Evolutionary conservation across 2,329 filamentous ascomycete genomes (phyloP).

Genomic region (Ilyonectria destructans): DNA sequence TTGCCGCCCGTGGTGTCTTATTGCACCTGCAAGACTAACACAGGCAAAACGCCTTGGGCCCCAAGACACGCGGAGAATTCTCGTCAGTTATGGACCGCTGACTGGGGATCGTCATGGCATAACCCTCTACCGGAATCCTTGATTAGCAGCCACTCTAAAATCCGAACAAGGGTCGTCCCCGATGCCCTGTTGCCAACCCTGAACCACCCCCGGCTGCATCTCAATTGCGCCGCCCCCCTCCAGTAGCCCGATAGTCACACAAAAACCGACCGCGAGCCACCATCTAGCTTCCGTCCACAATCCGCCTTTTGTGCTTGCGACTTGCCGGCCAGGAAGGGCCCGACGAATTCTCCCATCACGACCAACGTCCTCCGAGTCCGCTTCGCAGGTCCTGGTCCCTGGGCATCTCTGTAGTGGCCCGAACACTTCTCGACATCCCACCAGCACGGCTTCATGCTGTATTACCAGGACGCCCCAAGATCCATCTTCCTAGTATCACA

Average conservation of each 20-base stretch:
- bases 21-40: slow-evolving; percentile 47
- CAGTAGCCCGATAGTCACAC: slow-evolving; percentile 63
- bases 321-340: slow-evolving; percentile 47
- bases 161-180: slow-evolving; percentile 55
- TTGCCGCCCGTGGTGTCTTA: slow-evolving; percentile 47
- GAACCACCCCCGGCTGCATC: slow-evolving; percentile 61
- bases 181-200: slow-evolving; percentile 58
- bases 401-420: slow-evolving; percentile 63
- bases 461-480: slow-evolving; percentile 63
- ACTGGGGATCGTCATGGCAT: slow-evolving; percentile 53
- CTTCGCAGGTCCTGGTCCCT: slow-evolving; percentile 53
- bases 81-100: slow-evolving; percentile 49
- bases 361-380: slow-evolving; percentile 47
- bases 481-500: slow-evolving; percentile 66
- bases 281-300: slow-evolving; percentile 54
- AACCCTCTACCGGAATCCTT: slow-evolving; percentile 53
- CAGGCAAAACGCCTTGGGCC: slow-evolving; percentile 43
- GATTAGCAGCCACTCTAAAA: slow-evolving; percentile 59
- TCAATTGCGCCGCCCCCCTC: slow-evolving; percentile 58
- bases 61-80: slow-evolving; percentile 58
- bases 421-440: slow-evolving; percentile 62
- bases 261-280: slow-evolving; percentile 64
- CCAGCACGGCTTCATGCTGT: slow-evolving; percentile 67
- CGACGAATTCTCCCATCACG: slow-evolving; percentile 45
- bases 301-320: slow-evolving; percentile 52